phyloP scores from a whole-genome alignment of 345 rosid species.

The sweet orange (Citrus sinensis) region DNA sequence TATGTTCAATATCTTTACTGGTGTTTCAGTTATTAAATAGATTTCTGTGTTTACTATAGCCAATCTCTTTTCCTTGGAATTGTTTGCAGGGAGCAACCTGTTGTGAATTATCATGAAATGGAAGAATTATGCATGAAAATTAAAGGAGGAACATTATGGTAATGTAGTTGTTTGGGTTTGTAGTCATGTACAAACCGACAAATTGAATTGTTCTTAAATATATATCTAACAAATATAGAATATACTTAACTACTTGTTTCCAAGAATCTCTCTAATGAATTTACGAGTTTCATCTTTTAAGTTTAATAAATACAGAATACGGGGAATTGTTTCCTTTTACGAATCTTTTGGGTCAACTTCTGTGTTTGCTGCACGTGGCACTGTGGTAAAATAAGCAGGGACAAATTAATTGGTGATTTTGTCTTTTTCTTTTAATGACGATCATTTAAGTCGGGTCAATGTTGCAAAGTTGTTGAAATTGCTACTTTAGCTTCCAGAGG shows the following conservation, averaged over 20 bases:
- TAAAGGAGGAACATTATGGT: slow-evolving; percentile 19
- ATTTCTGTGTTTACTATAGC: not conserved
- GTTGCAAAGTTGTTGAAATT: not conserved
- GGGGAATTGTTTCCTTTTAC: not conserved
- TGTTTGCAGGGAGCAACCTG: slow-evolving; percentile 16
- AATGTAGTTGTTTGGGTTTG: not conserved
- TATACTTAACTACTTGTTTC: not conserved
- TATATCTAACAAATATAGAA: not conserved
- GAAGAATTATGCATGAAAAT: slow-evolving; percentile 16
- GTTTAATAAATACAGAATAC: not conserved
- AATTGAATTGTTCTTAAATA: not conserved
- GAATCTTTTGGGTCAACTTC: not conserved
- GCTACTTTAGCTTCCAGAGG: not conserved
- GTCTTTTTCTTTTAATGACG: not conserved
- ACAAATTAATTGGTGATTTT: not conserved
- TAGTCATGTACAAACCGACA: not conserved
- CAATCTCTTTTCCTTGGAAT: not conserved
- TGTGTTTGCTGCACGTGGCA: not conserved
- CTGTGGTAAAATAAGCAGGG: not conserved
- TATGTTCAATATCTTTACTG: not conserved
- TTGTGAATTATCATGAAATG: not conserved
- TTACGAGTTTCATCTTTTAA: not conserved
- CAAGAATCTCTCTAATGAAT: not conserved
- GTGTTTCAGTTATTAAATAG: not conserved
- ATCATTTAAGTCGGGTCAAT: not conserved